Evolutionary conservation across 352 stramenopile genomes (phyloP).

Genomic region (Phytophthora pseudosyringae): DNA sequence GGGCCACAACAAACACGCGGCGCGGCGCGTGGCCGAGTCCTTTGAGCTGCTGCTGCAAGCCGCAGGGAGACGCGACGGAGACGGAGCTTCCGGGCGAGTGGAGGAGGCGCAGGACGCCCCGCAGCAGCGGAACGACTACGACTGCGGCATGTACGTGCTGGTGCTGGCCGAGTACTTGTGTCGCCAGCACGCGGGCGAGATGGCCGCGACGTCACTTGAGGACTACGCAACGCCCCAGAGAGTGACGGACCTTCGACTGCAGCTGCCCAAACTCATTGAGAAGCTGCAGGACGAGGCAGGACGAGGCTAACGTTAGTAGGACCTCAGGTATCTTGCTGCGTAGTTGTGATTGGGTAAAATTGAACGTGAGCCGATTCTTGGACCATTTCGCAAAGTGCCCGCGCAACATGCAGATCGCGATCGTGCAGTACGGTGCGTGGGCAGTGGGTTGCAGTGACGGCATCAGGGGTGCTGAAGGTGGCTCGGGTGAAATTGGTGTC

Average conservation of each 20-base stretch:
- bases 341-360: slow-evolving; percentile 28
- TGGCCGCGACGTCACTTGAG: slow-evolving; percentile 22
- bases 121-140: slow-evolving; percentile 82
- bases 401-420: slow-evolving; percentile 62
- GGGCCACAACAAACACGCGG: slow-evolving; percentile 62
- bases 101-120: slow-evolving; percentile 46
- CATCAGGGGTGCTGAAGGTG: background rate
- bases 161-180: slow-evolving; percentile 69
- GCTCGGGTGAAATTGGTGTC: background rate
- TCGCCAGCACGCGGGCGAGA: slow-evolving; percentile 25
- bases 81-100: slow-evolving; percentile 22
- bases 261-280: slow-evolving; percentile 57
- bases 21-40: slow-evolving; percentile 43
- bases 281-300: slow-evolving; percentile 16
- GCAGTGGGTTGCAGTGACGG: background rate
- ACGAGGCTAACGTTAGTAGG: background rate
- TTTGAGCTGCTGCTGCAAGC: slow-evolving; percentile 51
- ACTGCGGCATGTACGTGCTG: slow-evolving; percentile 86
- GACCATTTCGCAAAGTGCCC: background rate
- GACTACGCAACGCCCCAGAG: slow-evolving; percentile 58
- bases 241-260: slow-evolving; percentile 51
- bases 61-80: slow-evolving; percentile 12
- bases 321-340: background rate
- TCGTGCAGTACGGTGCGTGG: slow-evolving; percentile 81
- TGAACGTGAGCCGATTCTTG: background rate